Conservation (phyloP, 768 basidiomycete genomes). For the Serpula lacrymans region DNA sequence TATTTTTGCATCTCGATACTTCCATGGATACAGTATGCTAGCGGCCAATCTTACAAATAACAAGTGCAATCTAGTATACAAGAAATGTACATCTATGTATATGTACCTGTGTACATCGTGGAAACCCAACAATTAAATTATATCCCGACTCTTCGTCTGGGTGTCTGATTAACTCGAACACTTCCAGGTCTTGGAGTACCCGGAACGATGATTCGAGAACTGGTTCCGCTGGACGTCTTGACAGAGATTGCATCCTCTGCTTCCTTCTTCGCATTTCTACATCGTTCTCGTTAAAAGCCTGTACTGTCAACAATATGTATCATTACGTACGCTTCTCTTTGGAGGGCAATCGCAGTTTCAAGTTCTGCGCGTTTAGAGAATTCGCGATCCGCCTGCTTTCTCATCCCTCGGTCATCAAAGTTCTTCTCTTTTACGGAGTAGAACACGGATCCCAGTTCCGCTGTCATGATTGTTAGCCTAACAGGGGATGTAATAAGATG, state of each 20-base stretch:
- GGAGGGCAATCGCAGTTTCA: slow-evolving; percentile 85
- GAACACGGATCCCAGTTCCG: slow-evolving; percentile 93
- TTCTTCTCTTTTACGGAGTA: slow-evolving; percentile 98
- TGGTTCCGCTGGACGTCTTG: slow-evolving; percentile 50
- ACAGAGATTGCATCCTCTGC: slow-evolving; percentile 57
- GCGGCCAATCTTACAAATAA: too few relatives aligned
- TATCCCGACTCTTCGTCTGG: slow-evolving; percentile 69
- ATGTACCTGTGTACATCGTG: too few relatives aligned
- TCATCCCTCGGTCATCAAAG: slow-evolving; percentile 84
- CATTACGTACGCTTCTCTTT: slow-evolving; percentile 59
- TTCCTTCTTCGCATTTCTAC: slow-evolving; percentile 59
- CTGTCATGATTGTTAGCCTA: slow-evolving; percentile 36
- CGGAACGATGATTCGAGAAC: slow-evolving; percentile 69
- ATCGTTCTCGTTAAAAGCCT: slow-evolving; percentile 8
- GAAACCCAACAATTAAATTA: slow-evolving; percentile 27
- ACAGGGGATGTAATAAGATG: not conserved
- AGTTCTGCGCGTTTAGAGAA: slow-evolving; percentile 90
- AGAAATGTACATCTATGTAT: not conserved
- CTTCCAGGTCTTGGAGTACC: slow-evolving; percentile 77
- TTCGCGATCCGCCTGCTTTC: slow-evolving; percentile 79
- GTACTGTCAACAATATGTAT: slow-evolving; percentile 5
- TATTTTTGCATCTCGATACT: too few relatives aligned
- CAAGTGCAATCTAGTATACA: too few relatives aligned
- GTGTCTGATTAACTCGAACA: slow-evolving; percentile 66
- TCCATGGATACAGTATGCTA: too few relatives aligned